A percentile compares a stretch with the other conserved stretches of the same genome.
These are phyloP conservation scores for Blastocystis sp. DNA, from an alignment of 352 stramenopile species.

Conservation along the genomic window DNA sequence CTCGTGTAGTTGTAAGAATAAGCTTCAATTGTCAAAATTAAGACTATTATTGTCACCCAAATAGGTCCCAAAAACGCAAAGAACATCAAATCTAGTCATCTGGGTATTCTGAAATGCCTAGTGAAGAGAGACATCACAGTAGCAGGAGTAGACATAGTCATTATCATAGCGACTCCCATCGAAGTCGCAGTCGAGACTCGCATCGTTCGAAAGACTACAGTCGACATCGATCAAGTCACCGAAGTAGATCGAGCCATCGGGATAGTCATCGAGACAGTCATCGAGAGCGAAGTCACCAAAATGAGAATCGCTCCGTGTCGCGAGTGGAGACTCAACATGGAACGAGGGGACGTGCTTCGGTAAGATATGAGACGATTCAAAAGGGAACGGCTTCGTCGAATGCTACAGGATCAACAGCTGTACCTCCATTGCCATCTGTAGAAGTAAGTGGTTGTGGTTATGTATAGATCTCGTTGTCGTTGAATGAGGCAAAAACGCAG, in stretches of 20 bases:
- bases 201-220: conserved; percentile 25
- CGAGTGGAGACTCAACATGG: not conserved
- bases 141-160: conserved; percentile 42
- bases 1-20: too few species aligned
- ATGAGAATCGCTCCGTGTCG: not conserved
- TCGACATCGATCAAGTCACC: not conserved
- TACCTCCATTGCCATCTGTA: not conserved
- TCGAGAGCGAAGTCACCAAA: conserved; percentile 11
- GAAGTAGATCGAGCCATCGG: not conserved
- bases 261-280: conserved; percentile 11
- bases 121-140: conserved; percentile 27
- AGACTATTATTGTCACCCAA: too few species aligned
- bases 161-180: conserved; percentile 30
- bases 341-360: not conserved
- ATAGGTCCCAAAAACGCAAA: too few species aligned
- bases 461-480: conserved; percentile 41
- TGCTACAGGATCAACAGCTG: not conserved
- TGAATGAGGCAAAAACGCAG: not conserved
- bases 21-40: too few species aligned
- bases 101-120: not conserved
- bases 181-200: conserved; percentile 38
- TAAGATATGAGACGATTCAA: not conserved
- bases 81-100: too few species aligned
- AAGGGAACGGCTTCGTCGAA: not conserved
- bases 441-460: not conserved